A percentile compares a stretch with the other conserved stretches of the same genome.
phyloP scores from a whole-genome alignment of 306 rosid genomes.

The Hylodesmum podocarpum region DNA sequence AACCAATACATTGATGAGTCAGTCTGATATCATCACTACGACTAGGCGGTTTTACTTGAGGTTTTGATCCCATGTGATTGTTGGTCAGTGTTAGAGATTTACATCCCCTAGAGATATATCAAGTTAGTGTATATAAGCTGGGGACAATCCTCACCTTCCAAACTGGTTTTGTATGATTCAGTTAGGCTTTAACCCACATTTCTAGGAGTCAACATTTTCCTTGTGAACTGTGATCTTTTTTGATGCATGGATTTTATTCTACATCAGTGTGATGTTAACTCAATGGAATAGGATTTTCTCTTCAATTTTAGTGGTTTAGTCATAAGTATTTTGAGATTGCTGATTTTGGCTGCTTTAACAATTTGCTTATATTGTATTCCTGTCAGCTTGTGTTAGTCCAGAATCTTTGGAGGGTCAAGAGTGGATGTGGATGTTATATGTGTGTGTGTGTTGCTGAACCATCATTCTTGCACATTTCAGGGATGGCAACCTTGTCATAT shows the following conservation, averaged over 20 bases:
- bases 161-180: no score
- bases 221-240: neutral
- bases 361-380: neutral
- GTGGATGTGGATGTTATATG: neutral
- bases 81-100: no score
- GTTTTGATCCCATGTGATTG: neutral
- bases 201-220: conserved; percentile 5
- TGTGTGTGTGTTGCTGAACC: neutral
- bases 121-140: no score
- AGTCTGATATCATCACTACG: neutral
- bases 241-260: neutral
- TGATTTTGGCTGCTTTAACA: conserved; percentile 1
- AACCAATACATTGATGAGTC: neutral
- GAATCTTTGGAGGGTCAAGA: neutral
- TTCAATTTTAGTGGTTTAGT: neutral
- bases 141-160: no score
- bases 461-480: neutral
- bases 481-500: neutral
- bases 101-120: no score
- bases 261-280: neutral
- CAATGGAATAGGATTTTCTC: neutral
- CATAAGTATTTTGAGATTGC: neutral
- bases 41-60: neutral
- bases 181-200: no score
- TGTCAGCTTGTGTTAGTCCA: neutral